Conservation (phyloP, 768 basidiomycete species). For the Mycena galopus region DNA sequence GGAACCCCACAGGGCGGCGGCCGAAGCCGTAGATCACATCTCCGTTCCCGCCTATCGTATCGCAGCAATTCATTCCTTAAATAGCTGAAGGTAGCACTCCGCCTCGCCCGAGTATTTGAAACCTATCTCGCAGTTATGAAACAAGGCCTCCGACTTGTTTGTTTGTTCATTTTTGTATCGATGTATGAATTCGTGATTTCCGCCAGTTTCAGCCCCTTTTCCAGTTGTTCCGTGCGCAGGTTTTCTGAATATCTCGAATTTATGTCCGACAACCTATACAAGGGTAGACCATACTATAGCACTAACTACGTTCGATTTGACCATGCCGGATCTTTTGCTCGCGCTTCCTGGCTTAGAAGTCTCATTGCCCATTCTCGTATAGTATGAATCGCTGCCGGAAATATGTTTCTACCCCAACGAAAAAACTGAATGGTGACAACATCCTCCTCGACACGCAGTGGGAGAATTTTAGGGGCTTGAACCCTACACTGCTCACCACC, state of each 20-base stretch:
- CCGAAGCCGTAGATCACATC: neutral
- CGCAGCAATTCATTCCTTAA: neutral
- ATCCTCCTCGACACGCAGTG: neutral
- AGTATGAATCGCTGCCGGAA: neutral
- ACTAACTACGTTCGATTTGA: neutral
- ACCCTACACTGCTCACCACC: neutral
- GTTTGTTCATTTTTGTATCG: neutral
- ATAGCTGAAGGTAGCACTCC: neutral
- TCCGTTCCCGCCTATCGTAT: neutral
- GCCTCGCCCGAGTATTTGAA: neutral
- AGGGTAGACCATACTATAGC: too few relatives aligned
- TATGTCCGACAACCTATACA: neutral
- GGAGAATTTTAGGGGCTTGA: neutral
- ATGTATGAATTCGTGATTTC: neutral
- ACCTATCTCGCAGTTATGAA: neutral
- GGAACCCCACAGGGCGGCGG: neutral
- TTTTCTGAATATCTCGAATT: neutral
- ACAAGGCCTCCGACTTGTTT: neutral
- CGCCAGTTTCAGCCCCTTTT: neutral
- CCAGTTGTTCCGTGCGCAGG: neutral
- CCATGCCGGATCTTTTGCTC: neutral
- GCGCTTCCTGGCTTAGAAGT: neutral
- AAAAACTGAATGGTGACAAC: neutral
- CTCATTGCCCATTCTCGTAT: neutral
- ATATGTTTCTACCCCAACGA: neutral